Evolutionary conservation across 306 rosid genomes (phyloP).

Genomic region (Erythrophleum fordii): DNA sequence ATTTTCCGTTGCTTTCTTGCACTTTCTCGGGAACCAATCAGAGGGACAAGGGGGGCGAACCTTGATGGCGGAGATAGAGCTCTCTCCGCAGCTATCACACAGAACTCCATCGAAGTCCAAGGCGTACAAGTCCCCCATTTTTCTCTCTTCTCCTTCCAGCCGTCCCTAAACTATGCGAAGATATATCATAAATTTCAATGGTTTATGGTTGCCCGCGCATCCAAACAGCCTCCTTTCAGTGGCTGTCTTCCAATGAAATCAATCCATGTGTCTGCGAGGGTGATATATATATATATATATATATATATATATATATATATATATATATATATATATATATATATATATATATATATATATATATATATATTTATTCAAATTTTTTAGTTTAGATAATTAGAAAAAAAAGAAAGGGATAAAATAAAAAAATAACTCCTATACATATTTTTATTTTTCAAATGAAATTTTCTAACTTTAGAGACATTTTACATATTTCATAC

Average conservation of each 20-base stretch:
- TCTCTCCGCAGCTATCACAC: slow-evolving; percentile 96
- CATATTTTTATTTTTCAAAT: too few relatives aligned
- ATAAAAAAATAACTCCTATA: too few relatives aligned
- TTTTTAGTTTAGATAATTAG: too few relatives aligned
- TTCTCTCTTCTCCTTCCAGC: slow-evolving; percentile 22
- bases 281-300: too few relatives aligned
- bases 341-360: too few relatives aligned
- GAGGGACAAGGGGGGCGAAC: slow-evolving; percentile 39
- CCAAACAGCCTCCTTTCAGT: slow-evolving; percentile 28
- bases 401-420: too few relatives aligned
- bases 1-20: not conserved
- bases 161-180: not conserved
- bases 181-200: slow-evolving; percentile 8
- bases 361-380: too few relatives aligned
- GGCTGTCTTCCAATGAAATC: not conserved
- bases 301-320: too few relatives aligned
- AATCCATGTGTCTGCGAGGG: not conserved
- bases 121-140: slow-evolving; percentile 88
- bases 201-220: slow-evolving; percentile 1
- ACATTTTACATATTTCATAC: too few relatives aligned
- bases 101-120: slow-evolving; percentile 92
- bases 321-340: too few relatives aligned
- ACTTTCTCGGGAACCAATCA: slow-evolving; percentile 26
- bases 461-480: too few relatives aligned
- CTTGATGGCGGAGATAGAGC: slow-evolving; percentile 87